phyloP scores from a whole-genome alignment of 495 filamentous ascomycete genomes.

The Hyaloscypha bicolor region DNA sequence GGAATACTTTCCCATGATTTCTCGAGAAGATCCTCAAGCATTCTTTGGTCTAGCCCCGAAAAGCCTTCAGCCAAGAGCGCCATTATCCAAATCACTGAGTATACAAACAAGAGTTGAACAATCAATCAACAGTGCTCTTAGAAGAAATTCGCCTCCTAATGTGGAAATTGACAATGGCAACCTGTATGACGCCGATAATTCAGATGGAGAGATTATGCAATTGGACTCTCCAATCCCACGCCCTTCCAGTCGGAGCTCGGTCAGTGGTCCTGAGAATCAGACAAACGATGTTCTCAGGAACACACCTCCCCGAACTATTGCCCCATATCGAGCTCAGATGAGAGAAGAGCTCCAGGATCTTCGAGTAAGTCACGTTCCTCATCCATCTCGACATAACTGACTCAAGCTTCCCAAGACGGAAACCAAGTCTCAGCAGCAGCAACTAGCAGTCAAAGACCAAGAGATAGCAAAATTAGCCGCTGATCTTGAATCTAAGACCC shows the following conservation, averaged over 20 bases:
- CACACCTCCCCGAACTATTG: too few species aligned
- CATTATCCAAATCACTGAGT: not conserved
- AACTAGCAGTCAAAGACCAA: not conserved
- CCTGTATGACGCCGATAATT: not conserved
- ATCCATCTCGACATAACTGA: too few species aligned
- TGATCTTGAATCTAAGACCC: not conserved
- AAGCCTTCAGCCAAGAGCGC: not conserved
- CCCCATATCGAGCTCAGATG: too few species aligned
- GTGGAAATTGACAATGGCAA: too few species aligned
- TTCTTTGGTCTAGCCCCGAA: not conserved
- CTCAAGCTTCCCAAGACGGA: not conserved
- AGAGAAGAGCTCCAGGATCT: too few species aligned
- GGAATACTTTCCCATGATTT: not conserved
- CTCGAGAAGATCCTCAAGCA: not conserved
- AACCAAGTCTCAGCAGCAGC: not conserved
- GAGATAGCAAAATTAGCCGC: slow-evolving; percentile 1
- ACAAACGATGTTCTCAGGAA: too few species aligned
- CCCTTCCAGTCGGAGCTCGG: too few species aligned
- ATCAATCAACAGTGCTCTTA: not conserved
- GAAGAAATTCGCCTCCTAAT: not conserved
- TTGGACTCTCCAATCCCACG: too few species aligned
- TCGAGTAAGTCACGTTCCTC: too few species aligned
- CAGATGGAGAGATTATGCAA: not conserved
- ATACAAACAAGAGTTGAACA: not conserved
- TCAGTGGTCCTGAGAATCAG: too few species aligned